A percentile compares a stretch with the other conserved stretches of the same genome.
phyloP scores from a whole-genome alignment of 306 rosid genomes.

The Rubus parviflorus region DNA sequence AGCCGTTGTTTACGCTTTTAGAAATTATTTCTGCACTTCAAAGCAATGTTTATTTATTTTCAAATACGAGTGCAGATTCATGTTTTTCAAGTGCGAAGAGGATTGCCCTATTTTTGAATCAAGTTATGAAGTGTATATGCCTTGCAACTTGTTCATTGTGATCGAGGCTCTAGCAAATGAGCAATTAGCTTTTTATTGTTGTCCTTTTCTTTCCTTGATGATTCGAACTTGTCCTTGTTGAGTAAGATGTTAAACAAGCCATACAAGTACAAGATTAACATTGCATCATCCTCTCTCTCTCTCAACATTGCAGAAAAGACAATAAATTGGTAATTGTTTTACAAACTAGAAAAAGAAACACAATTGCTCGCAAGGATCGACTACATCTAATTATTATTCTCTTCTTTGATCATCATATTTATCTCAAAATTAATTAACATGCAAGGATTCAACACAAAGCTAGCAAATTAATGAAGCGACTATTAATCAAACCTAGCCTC shows the following conservation, averaged over 20 bases:
- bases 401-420: not conserved
- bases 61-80: not conserved
- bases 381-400: not conserved
- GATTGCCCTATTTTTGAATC: not conserved
- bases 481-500: not conserved
- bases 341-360: not conserved
- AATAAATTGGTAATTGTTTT: not conserved
- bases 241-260: not conserved
- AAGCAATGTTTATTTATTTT: too few species aligned
- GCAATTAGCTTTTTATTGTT: not conserved
- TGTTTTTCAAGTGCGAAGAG: not conserved
- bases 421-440: not conserved
- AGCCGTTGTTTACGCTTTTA: not conserved
- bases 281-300: not conserved
- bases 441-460: not conserved
- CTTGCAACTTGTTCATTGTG: not conserved
- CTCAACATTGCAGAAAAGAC: not conserved
- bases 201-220: slow-evolving; percentile 1
- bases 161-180: not conserved
- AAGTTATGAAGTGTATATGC: not conserved
- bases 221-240: slow-evolving; percentile 9
- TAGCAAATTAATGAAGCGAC: not conserved
- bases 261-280: not conserved
- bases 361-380: not conserved
- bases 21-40: too few species aligned